Evolutionary conservation across 192 early-diverging fungal species (phyloP).

Genomic region (Coemansia sp.): DNA sequence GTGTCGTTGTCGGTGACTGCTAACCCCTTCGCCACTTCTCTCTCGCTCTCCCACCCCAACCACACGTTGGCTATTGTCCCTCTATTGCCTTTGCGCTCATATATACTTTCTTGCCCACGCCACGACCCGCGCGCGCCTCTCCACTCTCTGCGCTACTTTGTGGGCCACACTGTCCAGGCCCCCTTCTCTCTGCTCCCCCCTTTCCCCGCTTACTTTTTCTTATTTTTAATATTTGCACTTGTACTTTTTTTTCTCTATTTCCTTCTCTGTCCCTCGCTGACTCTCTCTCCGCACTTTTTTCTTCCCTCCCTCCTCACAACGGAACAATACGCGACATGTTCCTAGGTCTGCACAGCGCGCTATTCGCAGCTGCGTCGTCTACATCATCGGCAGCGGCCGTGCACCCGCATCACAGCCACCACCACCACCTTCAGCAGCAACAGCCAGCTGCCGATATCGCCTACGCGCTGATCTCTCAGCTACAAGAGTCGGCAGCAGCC

Average conservation of each 20-base stretch:
- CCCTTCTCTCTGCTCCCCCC: background rate
- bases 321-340: slow-evolving; percentile 19
- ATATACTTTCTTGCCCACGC: background rate
- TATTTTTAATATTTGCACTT: slow-evolving; percentile 6
- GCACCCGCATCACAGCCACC: slow-evolving; percentile 10
- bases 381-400: slow-evolving; percentile 15
- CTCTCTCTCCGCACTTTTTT: background rate
- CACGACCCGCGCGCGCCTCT: background rate
- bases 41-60: slow-evolving; percentile 1
- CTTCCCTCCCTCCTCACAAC: background rate
- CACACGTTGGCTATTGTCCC: background rate
- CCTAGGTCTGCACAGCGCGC: slow-evolving; percentile 53
- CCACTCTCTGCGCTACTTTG: background rate
- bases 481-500: slow-evolving; percentile 20
- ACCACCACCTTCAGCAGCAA: background rate
- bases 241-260: background rate
- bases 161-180: slow-evolving; percentile 4
- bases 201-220: background rate
- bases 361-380: slow-evolving; percentile 37
- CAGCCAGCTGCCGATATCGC: slow-evolving; percentile 46
- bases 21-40: background rate
- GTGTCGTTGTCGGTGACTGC: slow-evolving; percentile 1
- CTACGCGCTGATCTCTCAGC: slow-evolving; percentile 41
- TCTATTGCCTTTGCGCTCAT: background rate
- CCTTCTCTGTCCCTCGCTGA: background rate